Conservation (phyloP, 2,329 filamentous ascomycete genomes). For the Cordyceps cicadae region DNA sequence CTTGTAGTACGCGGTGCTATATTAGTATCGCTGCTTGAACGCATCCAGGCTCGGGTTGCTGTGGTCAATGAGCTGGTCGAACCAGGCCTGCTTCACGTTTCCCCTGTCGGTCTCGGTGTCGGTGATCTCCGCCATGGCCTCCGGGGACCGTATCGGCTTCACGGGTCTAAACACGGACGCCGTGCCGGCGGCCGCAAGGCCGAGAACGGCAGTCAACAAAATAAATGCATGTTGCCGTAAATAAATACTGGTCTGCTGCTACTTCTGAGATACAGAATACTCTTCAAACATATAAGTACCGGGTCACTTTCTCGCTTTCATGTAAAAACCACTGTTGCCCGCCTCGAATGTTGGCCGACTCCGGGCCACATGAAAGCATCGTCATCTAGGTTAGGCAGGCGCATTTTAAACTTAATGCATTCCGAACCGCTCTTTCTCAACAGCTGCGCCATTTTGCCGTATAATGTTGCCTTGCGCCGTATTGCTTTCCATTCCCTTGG, state of each 20-base stretch:
- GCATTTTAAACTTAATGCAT: not conserved
- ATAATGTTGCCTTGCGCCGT: not conserved
- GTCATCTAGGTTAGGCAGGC: not conserved
- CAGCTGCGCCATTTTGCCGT: not conserved
- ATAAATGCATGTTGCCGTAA: not conserved
- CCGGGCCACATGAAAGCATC: not conserved
- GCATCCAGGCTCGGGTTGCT: conserved; percentile 44
- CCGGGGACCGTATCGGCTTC: not conserved
- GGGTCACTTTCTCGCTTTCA: not conserved
- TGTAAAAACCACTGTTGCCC: not conserved
- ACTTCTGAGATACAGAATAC: not conserved
- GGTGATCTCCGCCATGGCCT: not conserved
- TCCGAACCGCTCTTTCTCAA: not conserved
- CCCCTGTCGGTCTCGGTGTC: not conserved
- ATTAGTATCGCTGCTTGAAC: conserved; percentile 71
- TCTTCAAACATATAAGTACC: not conserved
- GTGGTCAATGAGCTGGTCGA: conserved; percentile 53
- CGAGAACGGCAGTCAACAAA: not conserved
- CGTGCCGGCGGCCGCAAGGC: not conserved
- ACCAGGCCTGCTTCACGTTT: conserved; percentile 20
- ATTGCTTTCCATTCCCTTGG: not conserved
- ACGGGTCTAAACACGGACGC: not conserved
- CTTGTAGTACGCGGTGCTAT: conserved; percentile 65
- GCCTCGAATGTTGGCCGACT: not conserved
- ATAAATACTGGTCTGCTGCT: too few species aligned